Evolutionary conservation across 768 basidiomycete species (phyloP).

Genomic region (Mycena floridula): DNA sequence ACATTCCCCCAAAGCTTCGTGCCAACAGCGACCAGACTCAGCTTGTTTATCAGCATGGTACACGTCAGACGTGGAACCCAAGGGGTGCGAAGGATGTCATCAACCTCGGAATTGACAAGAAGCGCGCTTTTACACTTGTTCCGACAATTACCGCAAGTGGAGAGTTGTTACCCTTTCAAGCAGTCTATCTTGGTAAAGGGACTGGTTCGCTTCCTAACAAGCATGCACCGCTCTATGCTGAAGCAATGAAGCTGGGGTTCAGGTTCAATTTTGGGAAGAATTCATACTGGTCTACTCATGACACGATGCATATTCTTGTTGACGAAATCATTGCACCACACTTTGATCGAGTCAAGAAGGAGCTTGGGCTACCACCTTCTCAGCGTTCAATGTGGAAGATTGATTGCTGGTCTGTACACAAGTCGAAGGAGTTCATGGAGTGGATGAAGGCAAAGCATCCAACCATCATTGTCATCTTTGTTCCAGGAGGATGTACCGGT

Average conservation of each 20-base stretch:
- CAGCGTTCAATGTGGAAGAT: slow-evolving; percentile 14
- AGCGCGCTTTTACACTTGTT: slow-evolving; percentile 15
- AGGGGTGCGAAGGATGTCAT: slow-evolving; percentile 12
- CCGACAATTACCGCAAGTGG: slow-evolving; percentile 9
- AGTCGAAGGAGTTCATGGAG: slow-evolving; percentile 10
- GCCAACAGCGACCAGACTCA: slow-evolving; percentile 25
- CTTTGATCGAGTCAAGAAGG: slow-evolving; percentile 3
- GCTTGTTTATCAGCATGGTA: slow-evolving; percentile 8
- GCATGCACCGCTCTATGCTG: not conserved
- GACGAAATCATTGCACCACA: slow-evolving; percentile 15
- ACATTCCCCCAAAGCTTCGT: slow-evolving; percentile 10
- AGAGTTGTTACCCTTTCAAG: slow-evolving; percentile 18
- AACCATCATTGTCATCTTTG: slow-evolving; percentile 9
- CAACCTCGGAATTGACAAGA: slow-evolving; percentile 8
- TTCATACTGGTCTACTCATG: not conserved
- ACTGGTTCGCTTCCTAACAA: slow-evolving; percentile 5
- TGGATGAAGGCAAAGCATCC: slow-evolving; percentile 6
- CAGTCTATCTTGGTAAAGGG: slow-evolving; percentile 10
- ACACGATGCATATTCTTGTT: slow-evolving; percentile 13
- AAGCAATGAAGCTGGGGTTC: slow-evolving; percentile 5
- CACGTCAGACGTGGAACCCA: slow-evolving; percentile 8
- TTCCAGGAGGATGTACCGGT: slow-evolving; percentile 12
- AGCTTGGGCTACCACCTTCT: slow-evolving; percentile 5
- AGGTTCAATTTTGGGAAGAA: slow-evolving; percentile 10
- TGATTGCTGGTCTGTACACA: slow-evolving; percentile 25